Evolutionary conservation across 176 grass and related monocot species (phyloP), one percentile per base, ranked within the genome.

Genomic region (Sorghum bicolor): DNA sequence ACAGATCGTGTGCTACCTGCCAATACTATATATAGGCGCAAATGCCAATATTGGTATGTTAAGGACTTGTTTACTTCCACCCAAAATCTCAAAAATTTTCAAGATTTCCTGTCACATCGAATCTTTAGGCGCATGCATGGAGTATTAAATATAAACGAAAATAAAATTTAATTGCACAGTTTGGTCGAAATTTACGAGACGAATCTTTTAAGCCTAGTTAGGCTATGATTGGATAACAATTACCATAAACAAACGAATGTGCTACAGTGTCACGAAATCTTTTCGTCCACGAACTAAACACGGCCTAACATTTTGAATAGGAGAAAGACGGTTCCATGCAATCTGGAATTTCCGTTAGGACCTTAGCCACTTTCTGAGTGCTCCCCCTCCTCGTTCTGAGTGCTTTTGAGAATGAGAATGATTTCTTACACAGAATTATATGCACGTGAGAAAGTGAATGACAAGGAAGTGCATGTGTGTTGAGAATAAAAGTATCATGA

Each of bases 341-440:
- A 15, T 24, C 12, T 25, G 29, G 44, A 80, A 67, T 36, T 52
- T 25, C 24, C 25, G 4, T 50, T 50, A 2, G 38, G 36, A 47
- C 64, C 9, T 28, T 64, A 40, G 38, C 64, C 24, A 31, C 37
- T 47, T 72, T 72, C 6, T 29, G 45, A 17, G 10, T 5, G 7
- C 48, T 1, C 20, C 66, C 3, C 4, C 3, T 31, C 30, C 16
- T 8, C 22, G 47, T 34, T 53, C 3, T 60, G 3, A 22, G 43
- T 80, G 78, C 30, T 37, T 50, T 80, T 37, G 71, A 74, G 71
- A 48, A 74, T 68, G 29, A 80, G 63, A 68, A 80, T 68, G 63
- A 52, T 68, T 68, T 80, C 2, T 52, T 36, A 26, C 34, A 36
- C 44, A 26, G 19, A n/a, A 68, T 14, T 29, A 5, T 26, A 33